phyloP scores from a whole-genome alignment of 345 rosid species.

The Gynandropsis gynandra region DNA sequence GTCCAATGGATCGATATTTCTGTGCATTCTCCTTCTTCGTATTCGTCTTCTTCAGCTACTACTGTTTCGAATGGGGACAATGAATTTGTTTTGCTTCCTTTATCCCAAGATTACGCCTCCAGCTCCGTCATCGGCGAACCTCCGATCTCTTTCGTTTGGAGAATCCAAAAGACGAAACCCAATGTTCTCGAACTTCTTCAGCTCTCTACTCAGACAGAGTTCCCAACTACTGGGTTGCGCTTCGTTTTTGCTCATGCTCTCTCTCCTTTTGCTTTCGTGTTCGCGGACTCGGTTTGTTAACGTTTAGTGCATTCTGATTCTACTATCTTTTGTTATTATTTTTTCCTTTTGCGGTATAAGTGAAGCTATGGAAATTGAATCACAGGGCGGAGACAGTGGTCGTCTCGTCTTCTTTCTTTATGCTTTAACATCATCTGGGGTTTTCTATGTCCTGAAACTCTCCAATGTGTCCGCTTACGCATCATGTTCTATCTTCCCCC shows the following conservation, averaged over 20 bases:
- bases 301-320: neutral
- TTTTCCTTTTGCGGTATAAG: neutral
- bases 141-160: conserved; percentile 46
- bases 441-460: conserved; percentile 52
- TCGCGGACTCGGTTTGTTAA: conserved; percentile 35
- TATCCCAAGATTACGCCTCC: conserved; percentile 47
- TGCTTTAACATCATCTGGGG: conserved; percentile 54
- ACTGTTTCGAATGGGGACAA: conserved; percentile 15
- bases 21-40: conserved; percentile 32
- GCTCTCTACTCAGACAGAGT: conserved; percentile 41
- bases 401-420: conserved; percentile 42
- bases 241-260: conserved; percentile 53
- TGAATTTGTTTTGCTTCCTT: conserved; percentile 32
- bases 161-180: conserved; percentile 42
- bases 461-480: conserved; percentile 34
- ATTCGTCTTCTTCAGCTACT: conserved; percentile 1
- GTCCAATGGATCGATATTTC: conserved; percentile 60
- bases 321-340: neutral
- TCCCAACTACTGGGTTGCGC: conserved; percentile 50
- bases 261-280: conserved; percentile 61
- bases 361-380: conserved; percentile 14
- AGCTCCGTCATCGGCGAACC: conserved; percentile 39
- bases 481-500: conserved; percentile 40
- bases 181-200: conserved; percentile 55
- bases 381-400: conserved; percentile 32